Percentiles rank a stretch among this genome's conserved stretches.
These are phyloP conservation scores for Balamuthia mandrillaris DNA, from an alignment of 208 protist genomes.

Conservation along the genomic window DNA sequence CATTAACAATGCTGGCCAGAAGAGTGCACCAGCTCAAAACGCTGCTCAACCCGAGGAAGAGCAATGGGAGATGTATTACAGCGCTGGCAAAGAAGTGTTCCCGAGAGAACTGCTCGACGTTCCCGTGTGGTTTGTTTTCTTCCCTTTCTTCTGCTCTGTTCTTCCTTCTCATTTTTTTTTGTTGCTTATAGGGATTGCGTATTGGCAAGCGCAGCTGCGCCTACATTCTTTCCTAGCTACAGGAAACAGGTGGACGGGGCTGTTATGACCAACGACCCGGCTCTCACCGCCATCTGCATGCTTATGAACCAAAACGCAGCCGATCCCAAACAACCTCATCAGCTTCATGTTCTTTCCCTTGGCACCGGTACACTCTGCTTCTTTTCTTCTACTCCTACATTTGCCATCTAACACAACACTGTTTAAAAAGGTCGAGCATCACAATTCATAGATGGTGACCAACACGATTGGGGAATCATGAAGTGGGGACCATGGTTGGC, in stretches of 20 bases:
- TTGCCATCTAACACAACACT: too few species aligned
- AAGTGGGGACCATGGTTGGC: conserved; percentile 14
- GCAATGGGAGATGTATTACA: too few species aligned
- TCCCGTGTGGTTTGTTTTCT: too few species aligned
- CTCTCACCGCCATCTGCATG: conserved; percentile 17
- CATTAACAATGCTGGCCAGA: too few species aligned
- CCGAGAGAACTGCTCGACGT: too few species aligned
- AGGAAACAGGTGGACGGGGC: conserved; percentile 14
- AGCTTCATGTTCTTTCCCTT: conserved; percentile 26
- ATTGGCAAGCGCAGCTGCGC: conserved; percentile 9
- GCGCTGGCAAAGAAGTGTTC: too few species aligned
- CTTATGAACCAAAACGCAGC: conserved; percentile 7
- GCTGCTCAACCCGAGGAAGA: too few species aligned
- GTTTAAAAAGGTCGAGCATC: background rate
- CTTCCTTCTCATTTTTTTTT: too few species aligned
- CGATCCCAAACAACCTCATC: background rate
- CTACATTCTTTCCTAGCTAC: conserved; percentile 18
- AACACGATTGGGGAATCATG: conserved; percentile 33
- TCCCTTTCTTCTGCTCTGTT: too few species aligned
- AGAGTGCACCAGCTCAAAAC: too few species aligned
- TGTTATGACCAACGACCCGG: conserved; percentile 28
- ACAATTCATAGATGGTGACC: conserved; percentile 33
- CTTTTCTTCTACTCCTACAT: background rate
- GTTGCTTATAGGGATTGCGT: background rate
- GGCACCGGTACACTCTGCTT: background rate